These are phyloP conservation scores for Dendrobium officinale DNA, from an alignment of 106 monocot genomes.

Conservation along the genomic window DNA sequence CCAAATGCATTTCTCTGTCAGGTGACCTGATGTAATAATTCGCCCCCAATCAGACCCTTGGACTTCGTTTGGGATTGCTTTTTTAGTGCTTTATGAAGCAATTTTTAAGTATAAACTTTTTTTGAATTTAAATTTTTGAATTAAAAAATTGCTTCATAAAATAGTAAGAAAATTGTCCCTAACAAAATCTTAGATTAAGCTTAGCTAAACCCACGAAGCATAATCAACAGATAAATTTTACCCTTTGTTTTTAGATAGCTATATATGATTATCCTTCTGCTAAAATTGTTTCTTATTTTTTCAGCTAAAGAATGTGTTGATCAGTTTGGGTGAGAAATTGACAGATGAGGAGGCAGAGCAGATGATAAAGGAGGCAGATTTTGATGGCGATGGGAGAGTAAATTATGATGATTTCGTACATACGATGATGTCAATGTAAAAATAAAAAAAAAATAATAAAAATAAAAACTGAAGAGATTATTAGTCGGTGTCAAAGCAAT, in stretches of 20 bases:
- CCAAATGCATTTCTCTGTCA: no score
- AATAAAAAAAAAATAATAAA: neutral
- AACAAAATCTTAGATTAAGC: no score
- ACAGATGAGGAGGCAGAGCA: slow-evolving; percentile 46
- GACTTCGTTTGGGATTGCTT: no score
- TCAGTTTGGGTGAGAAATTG: slow-evolving; percentile 42
- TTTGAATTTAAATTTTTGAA: no score
- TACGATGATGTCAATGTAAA: slow-evolving; percentile 25
- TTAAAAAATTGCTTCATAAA: no score
- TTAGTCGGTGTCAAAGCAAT: no score
- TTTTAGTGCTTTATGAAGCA: no score
- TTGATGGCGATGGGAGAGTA: slow-evolving; percentile 42
- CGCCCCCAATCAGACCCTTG: no score
- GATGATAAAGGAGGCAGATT: slow-evolving; percentile 45
- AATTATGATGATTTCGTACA: slow-evolving; percentile 38
- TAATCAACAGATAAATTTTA: neutral
- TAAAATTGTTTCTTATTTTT: neutral
- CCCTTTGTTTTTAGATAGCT: neutral
- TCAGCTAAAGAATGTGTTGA: slow-evolving; percentile 45
- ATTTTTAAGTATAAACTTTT: no score
- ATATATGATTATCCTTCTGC: neutral
- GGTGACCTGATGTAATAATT: no score
- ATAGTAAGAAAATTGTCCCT: no score
- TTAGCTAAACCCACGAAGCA: neutral
- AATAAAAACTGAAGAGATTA: no score